phyloP scores from a whole-genome alignment of 179 eudicot genomes.

The Spergularia azorica region DNA sequence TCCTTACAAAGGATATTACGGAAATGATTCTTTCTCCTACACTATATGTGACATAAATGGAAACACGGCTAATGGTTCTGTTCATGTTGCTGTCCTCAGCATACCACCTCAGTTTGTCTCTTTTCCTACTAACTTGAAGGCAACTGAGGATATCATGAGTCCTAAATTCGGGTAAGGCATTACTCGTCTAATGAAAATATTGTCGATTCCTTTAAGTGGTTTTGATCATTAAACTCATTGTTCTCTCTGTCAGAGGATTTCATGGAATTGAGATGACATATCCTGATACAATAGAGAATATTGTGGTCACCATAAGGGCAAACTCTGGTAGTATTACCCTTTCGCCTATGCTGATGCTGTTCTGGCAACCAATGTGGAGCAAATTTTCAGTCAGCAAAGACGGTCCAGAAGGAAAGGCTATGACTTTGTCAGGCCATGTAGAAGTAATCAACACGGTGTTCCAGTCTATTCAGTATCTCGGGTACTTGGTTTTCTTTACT shows the following conservation, averaged over 20 bases:
- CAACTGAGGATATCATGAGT: slow-evolving; percentile 65
- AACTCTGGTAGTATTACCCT: slow-evolving; percentile 58
- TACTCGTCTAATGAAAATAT: background rate
- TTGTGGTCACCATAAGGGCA: slow-evolving; percentile 61
- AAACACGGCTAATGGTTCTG: slow-evolving; percentile 62
- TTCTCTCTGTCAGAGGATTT: slow-evolving; percentile 57
- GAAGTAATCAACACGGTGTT: slow-evolving; percentile 82
- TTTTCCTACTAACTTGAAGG: slow-evolving; percentile 58
- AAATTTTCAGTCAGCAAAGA: slow-evolving; percentile 42
- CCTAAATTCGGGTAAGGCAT: slow-evolving; percentile 70
- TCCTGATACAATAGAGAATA: slow-evolving; percentile 64
- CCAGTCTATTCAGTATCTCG: slow-evolving; percentile 83
- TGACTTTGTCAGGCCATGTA: slow-evolving; percentile 57
- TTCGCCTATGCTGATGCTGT: slow-evolving; percentile 66
- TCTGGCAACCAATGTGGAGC: slow-evolving; percentile 77
- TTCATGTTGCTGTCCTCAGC: slow-evolving; percentile 57
- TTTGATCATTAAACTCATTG: slow-evolving; percentile 15
- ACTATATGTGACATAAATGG: slow-evolving; percentile 58
- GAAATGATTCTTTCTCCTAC: slow-evolving; percentile 77
- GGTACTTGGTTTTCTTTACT: slow-evolving; percentile 45
- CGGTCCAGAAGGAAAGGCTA: slow-evolving; percentile 37
- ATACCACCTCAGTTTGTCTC: slow-evolving; percentile 88
- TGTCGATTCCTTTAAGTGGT: background rate
- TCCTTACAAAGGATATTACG: slow-evolving; percentile 79
- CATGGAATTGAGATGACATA: slow-evolving; percentile 63